Evolutionary conservation across 1,284 basidiomycete genomes (phyloP).

Genomic region (Kalmanozyma brasiliensis): DNA sequence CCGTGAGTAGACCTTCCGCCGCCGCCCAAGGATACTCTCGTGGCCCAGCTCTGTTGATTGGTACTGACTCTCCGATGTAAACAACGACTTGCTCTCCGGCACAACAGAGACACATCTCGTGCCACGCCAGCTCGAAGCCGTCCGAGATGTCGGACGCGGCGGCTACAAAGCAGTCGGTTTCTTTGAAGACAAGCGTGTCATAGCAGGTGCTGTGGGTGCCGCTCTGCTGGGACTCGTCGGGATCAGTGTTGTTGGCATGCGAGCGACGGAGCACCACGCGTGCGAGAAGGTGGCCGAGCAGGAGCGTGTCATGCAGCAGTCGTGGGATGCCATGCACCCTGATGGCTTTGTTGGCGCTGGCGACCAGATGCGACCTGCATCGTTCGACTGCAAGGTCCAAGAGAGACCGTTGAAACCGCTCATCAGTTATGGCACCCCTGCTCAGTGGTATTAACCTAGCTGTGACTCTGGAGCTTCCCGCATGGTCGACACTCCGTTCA

Average conservation of each 20-base stretch:
- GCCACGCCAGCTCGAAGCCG: not conserved
- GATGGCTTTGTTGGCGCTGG: constrained; percentile 28
- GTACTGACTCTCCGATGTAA: no score
- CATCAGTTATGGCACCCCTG: constrained; percentile 8
- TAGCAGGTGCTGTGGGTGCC: not conserved
- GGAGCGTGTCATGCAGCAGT: constrained; percentile 16
- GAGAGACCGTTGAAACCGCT: constrained; percentile 17
- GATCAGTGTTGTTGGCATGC: constrained; percentile 2
- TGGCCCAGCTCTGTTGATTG: no score
- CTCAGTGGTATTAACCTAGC: constrained; percentile 10
- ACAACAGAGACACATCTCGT: constrained; percentile 12
- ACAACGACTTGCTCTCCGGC: no score
- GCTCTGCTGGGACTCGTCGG: not conserved
- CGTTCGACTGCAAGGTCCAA: constrained; percentile 26
- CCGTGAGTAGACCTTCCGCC: not conserved
- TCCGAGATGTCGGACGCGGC: not conserved
- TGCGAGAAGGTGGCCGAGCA: constrained; percentile 21
- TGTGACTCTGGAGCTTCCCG: no score
- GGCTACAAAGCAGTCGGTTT: constrained; percentile 9
- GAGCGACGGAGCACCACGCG: constrained; percentile 3
- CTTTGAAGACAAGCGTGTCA: constrained; percentile 6
- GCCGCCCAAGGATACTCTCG: no score
- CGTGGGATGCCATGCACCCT: constrained; percentile 30
- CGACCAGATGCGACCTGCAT: constrained; percentile 31
- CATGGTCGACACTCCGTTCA: no score